phyloP scores from a whole-genome alignment of 1,139 yeast species.

The Lodderomyces elongisporus region DNA sequence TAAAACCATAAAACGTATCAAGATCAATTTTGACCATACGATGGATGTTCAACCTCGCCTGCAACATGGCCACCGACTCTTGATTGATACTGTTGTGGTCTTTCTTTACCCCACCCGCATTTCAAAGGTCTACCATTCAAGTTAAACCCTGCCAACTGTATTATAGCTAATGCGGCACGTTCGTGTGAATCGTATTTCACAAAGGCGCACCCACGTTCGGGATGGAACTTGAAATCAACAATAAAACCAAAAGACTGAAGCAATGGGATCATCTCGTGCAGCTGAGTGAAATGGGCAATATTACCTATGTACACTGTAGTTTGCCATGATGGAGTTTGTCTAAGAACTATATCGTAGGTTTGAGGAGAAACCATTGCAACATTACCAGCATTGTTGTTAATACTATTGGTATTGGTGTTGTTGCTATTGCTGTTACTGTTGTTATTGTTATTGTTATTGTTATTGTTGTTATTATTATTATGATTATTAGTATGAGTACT shows the following conservation, averaged over 20 bases:
- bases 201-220: slow-evolving; percentile 81
- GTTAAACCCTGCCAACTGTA: slow-evolving; percentile 69
- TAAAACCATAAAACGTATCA: no score
- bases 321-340: slow-evolving; percentile 79
- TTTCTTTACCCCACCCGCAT: slow-evolving; percentile 85
- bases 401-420: slow-evolving; percentile 1
- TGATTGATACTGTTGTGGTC: slow-evolving; percentile 25
- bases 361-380: slow-evolving; percentile 44
- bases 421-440: not conserved
- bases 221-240: slow-evolving; percentile 74
- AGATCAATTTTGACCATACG: no score
- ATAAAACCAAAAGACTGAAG: slow-evolving; percentile 78
- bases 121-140: slow-evolving; percentile 76
- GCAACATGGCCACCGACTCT: no score
- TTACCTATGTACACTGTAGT: slow-evolving; percentile 90
- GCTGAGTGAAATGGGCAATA: slow-evolving; percentile 70
- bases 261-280: slow-evolving; percentile 69
- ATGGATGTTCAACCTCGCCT: no score
- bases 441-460: not conserved
- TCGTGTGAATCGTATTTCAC: slow-evolving; percentile 84
- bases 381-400: slow-evolving; percentile 5
- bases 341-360: slow-evolving; percentile 62
- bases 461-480: not conserved
- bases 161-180: slow-evolving; percentile 83
- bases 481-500: not conserved